Evolutionary conservation across 495 filamentous ascomycete species (phyloP).

Genomic region (Lentithecium fluviatile): DNA sequence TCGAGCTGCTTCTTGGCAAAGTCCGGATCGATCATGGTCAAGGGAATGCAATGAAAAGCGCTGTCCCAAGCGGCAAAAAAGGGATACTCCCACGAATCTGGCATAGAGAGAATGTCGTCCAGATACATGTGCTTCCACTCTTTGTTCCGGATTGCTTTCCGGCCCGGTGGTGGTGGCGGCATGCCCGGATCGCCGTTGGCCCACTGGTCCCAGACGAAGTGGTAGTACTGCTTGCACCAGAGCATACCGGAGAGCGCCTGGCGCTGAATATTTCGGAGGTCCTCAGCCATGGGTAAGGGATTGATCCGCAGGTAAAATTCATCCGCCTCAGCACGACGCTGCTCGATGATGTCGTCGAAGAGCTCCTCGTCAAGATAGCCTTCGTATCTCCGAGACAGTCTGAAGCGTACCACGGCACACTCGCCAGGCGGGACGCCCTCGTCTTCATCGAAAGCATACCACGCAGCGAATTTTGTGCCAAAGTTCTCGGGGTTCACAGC

Average conservation of each 20-base stretch:
- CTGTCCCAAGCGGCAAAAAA: constrained; percentile 99
- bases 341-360: constrained; percentile 89
- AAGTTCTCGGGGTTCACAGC: constrained; percentile 76
- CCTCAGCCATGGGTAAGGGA: constrained; percentile 90
- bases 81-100: constrained; percentile 97
- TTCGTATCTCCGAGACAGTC: constrained; percentile 67
- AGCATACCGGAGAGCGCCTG: constrained; percentile 95
- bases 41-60: constrained; percentile 91
- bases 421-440: constrained; percentile 84
- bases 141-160: constrained; percentile 79
- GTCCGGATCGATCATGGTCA: constrained; percentile 96
- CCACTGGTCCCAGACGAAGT: constrained; percentile 97
- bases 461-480: constrained; percentile 87
- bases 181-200: constrained; percentile 72
- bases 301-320: constrained; percentile 94
- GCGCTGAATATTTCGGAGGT: constrained; percentile 90
- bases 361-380: constrained; percentile 84
- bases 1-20: constrained; percentile 98
- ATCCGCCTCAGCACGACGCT: constrained; percentile 80
- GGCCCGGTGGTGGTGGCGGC: constrained; percentile 76
- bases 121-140: constrained; percentile 92
- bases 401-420: constrained; percentile 93
- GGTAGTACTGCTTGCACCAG: constrained; percentile 96
- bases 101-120: constrained; percentile 95
- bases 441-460: constrained; percentile 87